Base-by-base conservation (phyloP, 306 rosid genomes). In the Quercus wislizeni region DNA sequence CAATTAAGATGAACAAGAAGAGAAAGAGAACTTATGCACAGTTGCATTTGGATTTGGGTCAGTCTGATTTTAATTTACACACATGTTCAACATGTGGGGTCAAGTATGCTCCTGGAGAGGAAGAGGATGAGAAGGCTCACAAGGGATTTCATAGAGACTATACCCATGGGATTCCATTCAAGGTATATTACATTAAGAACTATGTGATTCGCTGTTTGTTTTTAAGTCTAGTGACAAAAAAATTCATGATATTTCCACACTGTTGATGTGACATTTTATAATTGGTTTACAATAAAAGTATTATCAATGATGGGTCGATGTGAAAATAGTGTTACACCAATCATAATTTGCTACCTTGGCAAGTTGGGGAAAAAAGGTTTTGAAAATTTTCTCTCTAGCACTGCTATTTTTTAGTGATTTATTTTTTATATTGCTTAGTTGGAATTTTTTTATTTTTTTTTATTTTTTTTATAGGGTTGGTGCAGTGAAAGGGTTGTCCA, bases 21-120 rank as follows among this genome's bases (percentile, higher is more conserved):
- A 21, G 23, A 21, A 92, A 92, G 81, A 88, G 95, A 84, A 90
- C 87, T 87, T 92, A 92, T 59, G 97, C 93, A 5, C 94, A 94
- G 73, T 85, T 90, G 55, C 90, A 95, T 85, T 80, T 95, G 21
- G 94, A 92, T 5, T 89, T 91, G 5, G 97, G 97, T 27, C 97
- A 92, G 79, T 91, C 92, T 30, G 95, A 90, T 82, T 95, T 92
- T 77, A 81, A 84, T 9, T 80, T 91, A 30, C 92, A 81, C 74
- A 41, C 77, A 2, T 94, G 99, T 74, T 63, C 91, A 23, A 78
- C 69, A 3, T 91, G 97, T 58, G 92, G 97, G 12, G 30, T 91
- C 63, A 84, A 90, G 71, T 92, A 85, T 85, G 78, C 93, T 56
- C 91, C 94, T 3, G 94, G 99, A 28, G 89, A 85, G 12, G 81